Conservation (phyloP, 306 rosid species). For the Arachis hypogaea region DNA sequence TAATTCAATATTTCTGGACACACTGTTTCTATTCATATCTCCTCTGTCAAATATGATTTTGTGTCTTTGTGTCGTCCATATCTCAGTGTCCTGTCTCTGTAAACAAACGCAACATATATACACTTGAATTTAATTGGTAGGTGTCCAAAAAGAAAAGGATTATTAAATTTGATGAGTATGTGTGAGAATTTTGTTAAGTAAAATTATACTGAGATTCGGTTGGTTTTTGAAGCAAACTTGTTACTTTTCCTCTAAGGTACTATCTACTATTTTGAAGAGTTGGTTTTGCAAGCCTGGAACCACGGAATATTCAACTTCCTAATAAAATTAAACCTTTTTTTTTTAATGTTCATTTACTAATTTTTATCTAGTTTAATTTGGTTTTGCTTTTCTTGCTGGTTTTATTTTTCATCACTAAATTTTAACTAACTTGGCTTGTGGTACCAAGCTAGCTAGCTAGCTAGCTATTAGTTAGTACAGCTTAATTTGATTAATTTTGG, state of each 20-base stretch:
- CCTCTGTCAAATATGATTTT: too few relatives aligned
- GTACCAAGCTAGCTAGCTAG: not conserved
- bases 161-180: too few relatives aligned
- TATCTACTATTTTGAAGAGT: conserved; percentile 84
- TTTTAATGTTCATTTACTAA: not conserved
- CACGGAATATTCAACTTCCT: conserved; percentile 50
- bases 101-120: too few relatives aligned
- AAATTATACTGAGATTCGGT: conserved; percentile 96
- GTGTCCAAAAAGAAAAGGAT: too few relatives aligned
- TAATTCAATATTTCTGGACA: too few relatives aligned
- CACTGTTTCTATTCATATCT: too few relatives aligned
- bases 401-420: conserved; percentile 6
- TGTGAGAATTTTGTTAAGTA: conserved; percentile 41
- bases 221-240: conserved; percentile 98
- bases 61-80: too few relatives aligned
- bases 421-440: conserved; percentile 3
- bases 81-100: too few relatives aligned
- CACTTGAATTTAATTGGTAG: too few relatives aligned
- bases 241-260: conserved; percentile 88
- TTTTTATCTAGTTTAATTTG: not conserved
- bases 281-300: conserved; percentile 96
- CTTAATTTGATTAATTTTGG: conserved; percentile 22
- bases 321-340: not conserved
- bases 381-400: conserved; percentile 26
- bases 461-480: not conserved